Percentiles rank a stretch among this genome's conserved stretches.
These are phyloP conservation scores for Cutaneotrichosporon dermatis DNA, from an alignment of 1,284 basidiomycete genomes.

Conservation along the genomic window DNA sequence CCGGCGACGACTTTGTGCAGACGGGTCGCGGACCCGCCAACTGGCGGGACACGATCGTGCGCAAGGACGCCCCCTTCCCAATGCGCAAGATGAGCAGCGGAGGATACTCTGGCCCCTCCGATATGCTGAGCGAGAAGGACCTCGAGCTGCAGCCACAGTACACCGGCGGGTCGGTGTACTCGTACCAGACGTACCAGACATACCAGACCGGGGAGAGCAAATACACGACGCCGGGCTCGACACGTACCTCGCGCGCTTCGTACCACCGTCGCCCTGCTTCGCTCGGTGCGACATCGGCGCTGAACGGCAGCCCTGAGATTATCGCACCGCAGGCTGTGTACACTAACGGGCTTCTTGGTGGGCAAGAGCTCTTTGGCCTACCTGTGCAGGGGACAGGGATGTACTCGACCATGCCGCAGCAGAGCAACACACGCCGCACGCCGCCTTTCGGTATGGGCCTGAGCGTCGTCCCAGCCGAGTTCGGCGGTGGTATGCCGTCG, in stretches of 20 bases:
- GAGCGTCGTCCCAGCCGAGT: too few species aligned
- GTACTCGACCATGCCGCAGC: not conserved
- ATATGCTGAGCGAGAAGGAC: not conserved
- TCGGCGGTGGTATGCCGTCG: too few species aligned
- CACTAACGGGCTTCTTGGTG: too few species aligned
- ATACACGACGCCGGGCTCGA: not conserved
- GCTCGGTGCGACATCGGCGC: not conserved
- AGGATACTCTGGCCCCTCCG: not conserved
- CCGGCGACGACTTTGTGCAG: not conserved
- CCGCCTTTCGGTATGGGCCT: too few species aligned
- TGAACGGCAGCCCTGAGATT: not conserved
- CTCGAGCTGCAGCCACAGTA: not conserved
- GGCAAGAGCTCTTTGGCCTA: not conserved
- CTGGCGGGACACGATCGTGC: conserved; percentile 1
- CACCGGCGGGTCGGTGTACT: not conserved
- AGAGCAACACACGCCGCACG: not conserved
- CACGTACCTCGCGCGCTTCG: not conserved
- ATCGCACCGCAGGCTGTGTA: not conserved
- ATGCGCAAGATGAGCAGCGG: not conserved
- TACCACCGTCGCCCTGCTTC: not conserved
- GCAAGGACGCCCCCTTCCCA: not conserved
- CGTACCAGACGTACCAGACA: not conserved
- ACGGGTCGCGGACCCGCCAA: not conserved
- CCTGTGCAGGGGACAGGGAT: not conserved
- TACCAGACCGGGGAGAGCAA: not conserved